Evolutionary conservation across 805 yeast genomes (phyloP), one percentile per base, ranked within the genome.

Genomic region (Spathaspora arborariae): DNA sequence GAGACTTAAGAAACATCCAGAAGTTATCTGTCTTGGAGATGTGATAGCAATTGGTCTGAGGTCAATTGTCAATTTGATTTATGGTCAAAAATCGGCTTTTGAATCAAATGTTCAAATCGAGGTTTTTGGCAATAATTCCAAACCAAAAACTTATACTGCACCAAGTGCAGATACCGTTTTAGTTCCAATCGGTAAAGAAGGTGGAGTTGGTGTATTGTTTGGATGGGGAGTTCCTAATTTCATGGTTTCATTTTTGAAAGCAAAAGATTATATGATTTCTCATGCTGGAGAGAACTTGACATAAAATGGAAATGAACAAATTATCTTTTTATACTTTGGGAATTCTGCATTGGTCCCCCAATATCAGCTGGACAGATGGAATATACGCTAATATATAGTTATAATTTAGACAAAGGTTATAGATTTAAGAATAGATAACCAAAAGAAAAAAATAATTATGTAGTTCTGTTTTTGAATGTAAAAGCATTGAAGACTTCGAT

Each of bases 1-100:
- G 15, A 37, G 56, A 7, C 62, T 67, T 10, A 48, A 58, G 33
- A 58, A 57, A 2, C 49, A 58, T 40, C 47, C 48, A 10, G 53
- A 66, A 18, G 68, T 70, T 4, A 24, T 67, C 16, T 73, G 64
- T 3, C 41, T 67, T 13, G 75, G 75, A 20, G 75, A 71, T 51
- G 58, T 70, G 34, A 50, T 60, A 4, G 45, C 62, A 1, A 55
- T 56, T 6, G 53, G 63, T 2, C 46, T 46, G 11, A 52, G 52
- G 16, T 54, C 66, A 8, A 6, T 65, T 8, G 58, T 61, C 9
- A 71, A 68, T 45, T 37, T 70, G 20, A 44, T 50, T 27, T 53
- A 54, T 43, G 46, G 49, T 37, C 72, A 65, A 44, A 35, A 39
- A 6, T 50, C 48, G 11, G 47, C 49, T 5, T 47, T 65, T 35